Evolutionary conservation across 2,329 filamentous ascomycete genomes (phyloP), one percentile per base, ranked within the genome.

Genomic region (Diplodia seriata): DNA sequence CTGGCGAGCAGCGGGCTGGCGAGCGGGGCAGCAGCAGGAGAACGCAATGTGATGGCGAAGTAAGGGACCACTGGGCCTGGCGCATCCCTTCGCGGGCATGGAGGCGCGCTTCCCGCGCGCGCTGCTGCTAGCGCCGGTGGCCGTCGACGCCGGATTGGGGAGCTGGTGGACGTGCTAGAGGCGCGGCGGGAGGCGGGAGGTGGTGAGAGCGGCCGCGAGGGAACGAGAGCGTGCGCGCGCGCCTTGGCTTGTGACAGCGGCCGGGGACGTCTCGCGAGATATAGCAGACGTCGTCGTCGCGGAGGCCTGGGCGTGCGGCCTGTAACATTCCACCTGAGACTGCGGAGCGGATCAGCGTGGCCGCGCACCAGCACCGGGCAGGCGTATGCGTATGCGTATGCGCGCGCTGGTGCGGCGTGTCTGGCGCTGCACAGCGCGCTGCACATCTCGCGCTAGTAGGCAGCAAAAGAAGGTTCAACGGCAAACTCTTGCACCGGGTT

Each of bases 41-140:
- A 65, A 54, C 33, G 63, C 50, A 66, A 66, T 55, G 47, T 47
- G 62, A 54, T 18, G 56, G 62, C 62, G 51, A 65, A 65, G 63
- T 66, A 66, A 66, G 63, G 63, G 63, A 66, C 63, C 33, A 55
- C 63, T 47, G 55, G 56, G 56, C 56, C 56, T 49, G 56, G 56
- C 36, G 63, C 63, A 66, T 66, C 63, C 63, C 63, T 66, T 61
- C 56, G 56, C 56, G 56, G 56, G 56, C 56, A 15, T 31, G 56
- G 38, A 23, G 47, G 23, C 47, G 55, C 55, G 56, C 56, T 61
- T 61, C 56, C 56, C 56, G 56, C 40, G 56, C 55, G 55, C 55
- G 55, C 55, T 56, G 51, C 49, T 51, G 51, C 55, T 61, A 61
- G 56, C 40, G 56, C 56, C 55, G 36, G 55, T 18, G 55, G 55